Base-by-base conservation (phyloP, 2,329 filamentous ascomycete species). In the Penicillium sp. region DNA sequence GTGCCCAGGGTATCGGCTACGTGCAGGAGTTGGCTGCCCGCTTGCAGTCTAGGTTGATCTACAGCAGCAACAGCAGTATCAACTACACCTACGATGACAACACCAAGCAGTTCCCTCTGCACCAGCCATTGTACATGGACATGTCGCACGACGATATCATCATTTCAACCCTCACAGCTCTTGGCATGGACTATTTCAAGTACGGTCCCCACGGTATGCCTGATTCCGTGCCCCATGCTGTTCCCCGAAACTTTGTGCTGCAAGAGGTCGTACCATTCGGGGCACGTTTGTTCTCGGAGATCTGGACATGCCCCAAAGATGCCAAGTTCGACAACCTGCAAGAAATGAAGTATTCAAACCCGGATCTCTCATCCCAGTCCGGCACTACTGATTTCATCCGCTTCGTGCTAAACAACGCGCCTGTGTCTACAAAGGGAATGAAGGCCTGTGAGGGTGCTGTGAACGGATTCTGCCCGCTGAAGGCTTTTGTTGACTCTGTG, bases 141-240 rank as follows among this genome's bases (percentile, higher is more conserved):
- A 81, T 82, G 67, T 75, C 72, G 8, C 80, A 82, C 63, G 79
- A 83, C 65, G 77, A 81, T 56, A 78, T 81, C 55, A 77, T 83
- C 59, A 66, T 81, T 48, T 77, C 74, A 2, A 72, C 74, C 3
- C 67, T 83, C 7, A 74, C 80, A 1, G 80, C 81, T 5, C 73
- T 83, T 67, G 80, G 78, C 5, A 56, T 84, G 42, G 78, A 83
- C 61, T 83, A 83, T 62, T 79, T 83, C 70, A 65, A 65, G 8
- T 65, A 60, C 28, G 59, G 63, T 13, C 52, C 62, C 0, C 34
- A 58, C 2, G 68, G 68, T 1, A 39, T 71, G 10, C 67, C 63
- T 1, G 58, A 43, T 5, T 40, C 56, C 5, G 55, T 70, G 6
- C 29, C 18, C 0, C 75, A 75, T 21, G 76, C 78, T 1, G 77